Evolutionary conservation across 441 rosid genomes (phyloP).

Genomic region (Brassica balearica): DNA sequence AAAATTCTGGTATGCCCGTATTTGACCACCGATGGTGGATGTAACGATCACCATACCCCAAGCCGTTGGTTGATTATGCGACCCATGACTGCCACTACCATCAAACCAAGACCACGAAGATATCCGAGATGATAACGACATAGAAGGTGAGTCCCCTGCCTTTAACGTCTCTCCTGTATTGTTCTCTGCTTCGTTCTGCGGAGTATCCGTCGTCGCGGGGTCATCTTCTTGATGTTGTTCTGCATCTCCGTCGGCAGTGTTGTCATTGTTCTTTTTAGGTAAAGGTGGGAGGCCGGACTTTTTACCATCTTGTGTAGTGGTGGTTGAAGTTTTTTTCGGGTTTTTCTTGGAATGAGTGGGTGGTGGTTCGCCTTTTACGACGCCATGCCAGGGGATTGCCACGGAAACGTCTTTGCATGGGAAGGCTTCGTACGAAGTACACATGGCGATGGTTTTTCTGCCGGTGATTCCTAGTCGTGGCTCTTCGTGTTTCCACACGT

Average conservation of each 20-base stretch:
- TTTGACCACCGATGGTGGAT: conserved; percentile 83
- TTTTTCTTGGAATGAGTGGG: conserved; percentile 29
- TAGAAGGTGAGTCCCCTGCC: conserved; percentile 41
- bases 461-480: conserved; percentile 47
- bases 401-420: conserved; percentile 84
- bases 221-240: conserved; percentile 54
- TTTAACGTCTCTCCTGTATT: conserved; percentile 48
- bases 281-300: conserved; percentile 66
- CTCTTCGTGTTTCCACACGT: conserved; percentile 74
- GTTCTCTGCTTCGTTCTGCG: conserved; percentile 47
- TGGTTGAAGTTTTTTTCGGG: neutral
- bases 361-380: conserved; percentile 73
- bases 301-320: neutral
- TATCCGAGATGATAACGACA: conserved; percentile 50
- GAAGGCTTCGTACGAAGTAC: conserved; percentile 65
- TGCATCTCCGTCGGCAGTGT: conserved; percentile 37
- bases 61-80: conserved; percentile 62
- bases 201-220: conserved; percentile 31
- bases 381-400: conserved; percentile 87
- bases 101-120: conserved; percentile 72
- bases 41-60: conserved; percentile 97
- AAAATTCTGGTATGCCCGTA: conserved; percentile 82
- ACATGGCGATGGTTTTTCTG: conserved; percentile 49
- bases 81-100: conserved; percentile 51
- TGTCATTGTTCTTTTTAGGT: conserved; percentile 69